Base-by-base conservation (phyloP, 495 filamentous ascomycete genomes). In the Podospora conica region DNA sequence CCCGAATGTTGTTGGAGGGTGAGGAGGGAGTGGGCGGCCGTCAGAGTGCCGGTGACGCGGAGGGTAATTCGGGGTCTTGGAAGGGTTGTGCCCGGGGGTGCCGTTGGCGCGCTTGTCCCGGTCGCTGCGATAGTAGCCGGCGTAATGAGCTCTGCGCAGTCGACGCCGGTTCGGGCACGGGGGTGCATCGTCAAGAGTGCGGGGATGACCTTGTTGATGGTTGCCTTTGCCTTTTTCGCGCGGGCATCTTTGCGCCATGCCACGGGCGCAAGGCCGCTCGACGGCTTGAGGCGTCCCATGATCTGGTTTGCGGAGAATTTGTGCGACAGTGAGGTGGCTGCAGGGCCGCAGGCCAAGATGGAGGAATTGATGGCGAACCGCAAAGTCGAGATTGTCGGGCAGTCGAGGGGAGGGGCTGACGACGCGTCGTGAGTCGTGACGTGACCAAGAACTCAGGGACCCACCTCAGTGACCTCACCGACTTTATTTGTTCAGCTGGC, bases 141-240 rank as follows among this genome's bases (percentile, higher is more conserved):
- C 81, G 79, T 23, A 78, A 69, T 55, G 28, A 86, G 71, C 68
- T 85, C 79, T 23, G 78, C 77, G 15, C 68, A 74, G 23, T 82
- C 79, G 31, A 84, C 68, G 18, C 84, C 84, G n/a, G 71, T 74
- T 11, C 78, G 74, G 2, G 84, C 84, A 23, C 83, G 79, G 24
- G 79, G 70, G 69, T 82, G 78, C 1, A 77, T 73, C 7, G 76
- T 72, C 1, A 87, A 68, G 11, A 86, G 63, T 9, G 81, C 75
- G 8, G 85, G 85, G 23, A 86, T 77, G 58, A 73, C 76, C 58
- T 80, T 82, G 68, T 84, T 82, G 65, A 84, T 73, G 27, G 83
- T 83, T 12, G 79, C 73, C 53, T 79, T 79, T 20, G 85, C 83
- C 58, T 76, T 74, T 66, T 81, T 84, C 0, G 81, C 79, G 15